phyloP scores from a whole-genome alignment of 257 asterid species.

The Rubia yunnanensis region DNA sequence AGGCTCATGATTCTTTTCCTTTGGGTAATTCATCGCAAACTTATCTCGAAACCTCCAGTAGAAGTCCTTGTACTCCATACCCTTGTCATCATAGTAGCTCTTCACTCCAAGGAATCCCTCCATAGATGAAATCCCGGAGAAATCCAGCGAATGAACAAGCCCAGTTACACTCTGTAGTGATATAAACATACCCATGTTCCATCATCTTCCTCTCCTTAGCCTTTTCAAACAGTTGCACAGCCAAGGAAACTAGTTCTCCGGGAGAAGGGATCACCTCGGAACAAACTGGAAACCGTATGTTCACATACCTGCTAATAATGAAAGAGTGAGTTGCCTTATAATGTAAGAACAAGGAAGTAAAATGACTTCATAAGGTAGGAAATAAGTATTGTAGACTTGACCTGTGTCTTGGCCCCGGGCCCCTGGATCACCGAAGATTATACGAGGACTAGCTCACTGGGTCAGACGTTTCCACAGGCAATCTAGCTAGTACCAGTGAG shows the following conservation, averaged over 20 bases:
- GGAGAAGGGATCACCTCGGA: too few species aligned
- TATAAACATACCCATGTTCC: constrained; percentile 31
- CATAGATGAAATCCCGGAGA: constrained; percentile 17
- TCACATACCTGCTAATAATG: too few species aligned
- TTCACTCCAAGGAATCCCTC: constrained; percentile 26
- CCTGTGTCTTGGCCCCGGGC: too few species aligned
- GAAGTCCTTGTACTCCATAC: constrained; percentile 15
- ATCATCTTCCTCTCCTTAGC: constrained; percentile 32
- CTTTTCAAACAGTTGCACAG: constrained; percentile 13
- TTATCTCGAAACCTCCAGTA: constrained; percentile 3
- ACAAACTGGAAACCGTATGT: too few species aligned
- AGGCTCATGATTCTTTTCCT: constrained; percentile 25
- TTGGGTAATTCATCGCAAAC: constrained; percentile 11
- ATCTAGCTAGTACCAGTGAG: not conserved
- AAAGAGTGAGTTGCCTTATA: too few species aligned
- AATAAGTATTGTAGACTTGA: too few species aligned
- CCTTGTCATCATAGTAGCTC: constrained; percentile 3
- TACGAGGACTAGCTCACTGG: too few species aligned
- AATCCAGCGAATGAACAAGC: constrained; percentile 22
- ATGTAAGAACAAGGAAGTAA: too few species aligned
- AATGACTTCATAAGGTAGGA: too few species aligned
- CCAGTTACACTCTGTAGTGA: constrained; percentile 19
- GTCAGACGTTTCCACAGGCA: too few species aligned
- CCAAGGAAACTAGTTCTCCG: too few species aligned
- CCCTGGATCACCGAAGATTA: too few species aligned